These are phyloP conservation scores for Arthrobotrys entomopaga DNA, from an alignment of 2,329 filamentous ascomycete species.

Conservation along the genomic window DNA sequence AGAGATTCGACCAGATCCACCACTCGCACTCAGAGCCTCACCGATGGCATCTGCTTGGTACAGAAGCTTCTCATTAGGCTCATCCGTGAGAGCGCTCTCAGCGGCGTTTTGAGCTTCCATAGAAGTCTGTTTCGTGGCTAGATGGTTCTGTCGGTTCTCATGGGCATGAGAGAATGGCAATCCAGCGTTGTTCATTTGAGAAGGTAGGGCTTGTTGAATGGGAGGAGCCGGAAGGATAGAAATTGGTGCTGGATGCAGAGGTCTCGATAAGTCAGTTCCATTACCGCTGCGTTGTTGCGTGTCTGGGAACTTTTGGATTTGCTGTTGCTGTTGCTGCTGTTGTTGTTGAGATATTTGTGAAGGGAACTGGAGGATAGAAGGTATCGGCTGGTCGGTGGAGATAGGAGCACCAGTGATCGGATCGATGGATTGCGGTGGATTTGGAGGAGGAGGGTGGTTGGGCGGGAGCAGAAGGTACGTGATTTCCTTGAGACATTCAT, in stretches of 20 bases:
- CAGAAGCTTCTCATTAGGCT: slow-evolving; percentile 69
- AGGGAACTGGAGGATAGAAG: slow-evolving; percentile 64
- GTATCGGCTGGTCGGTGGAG: slow-evolving; percentile 58
- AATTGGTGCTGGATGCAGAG: slow-evolving; percentile 66
- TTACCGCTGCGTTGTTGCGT: slow-evolving; percentile 62
- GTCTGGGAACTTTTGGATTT: slow-evolving; percentile 70
- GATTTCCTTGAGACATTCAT: slow-evolving; percentile 74
- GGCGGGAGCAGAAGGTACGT: slow-evolving; percentile 75
- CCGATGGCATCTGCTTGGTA: slow-evolving; percentile 71
- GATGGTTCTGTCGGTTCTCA: slow-evolving; percentile 40
- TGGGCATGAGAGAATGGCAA: slow-evolving; percentile 34
- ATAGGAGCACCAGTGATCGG: slow-evolving; percentile 35
- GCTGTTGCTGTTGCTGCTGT: slow-evolving; percentile 67
- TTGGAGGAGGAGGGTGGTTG: slow-evolving; percentile 69
- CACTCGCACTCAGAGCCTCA: slow-evolving; percentile 65
- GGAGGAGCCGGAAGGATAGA: slow-evolving; percentile 72
- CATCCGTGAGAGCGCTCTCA: slow-evolving; percentile 62
- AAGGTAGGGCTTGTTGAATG: slow-evolving; percentile 29
- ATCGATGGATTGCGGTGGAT: slow-evolving; percentile 62
- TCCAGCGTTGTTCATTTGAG: slow-evolving; percentile 37
- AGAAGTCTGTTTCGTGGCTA: slow-evolving; percentile 18
- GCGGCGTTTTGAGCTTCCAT: slow-evolving; percentile 29
- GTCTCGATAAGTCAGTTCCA: slow-evolving; percentile 29
- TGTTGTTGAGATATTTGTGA: slow-evolving; percentile 69
- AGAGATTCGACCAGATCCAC: slow-evolving; percentile 69